Conservation (phyloP, 306 rosid species). For the Crataegus laevigata region DNA sequence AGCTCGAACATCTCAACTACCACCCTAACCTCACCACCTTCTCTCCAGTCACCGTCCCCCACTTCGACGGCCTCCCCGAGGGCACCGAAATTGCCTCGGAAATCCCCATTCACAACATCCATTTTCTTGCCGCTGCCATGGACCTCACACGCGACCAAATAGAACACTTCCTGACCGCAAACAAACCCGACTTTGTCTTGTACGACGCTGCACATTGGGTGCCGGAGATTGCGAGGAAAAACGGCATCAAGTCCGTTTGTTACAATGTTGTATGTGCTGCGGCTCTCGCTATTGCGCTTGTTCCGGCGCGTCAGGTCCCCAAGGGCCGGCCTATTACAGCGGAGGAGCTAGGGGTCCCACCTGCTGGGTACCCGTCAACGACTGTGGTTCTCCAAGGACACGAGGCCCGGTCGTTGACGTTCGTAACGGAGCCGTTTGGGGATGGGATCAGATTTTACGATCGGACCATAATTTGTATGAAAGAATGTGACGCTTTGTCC, state of each 20-base stretch:
- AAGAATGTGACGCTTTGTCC: conserved; percentile 34
- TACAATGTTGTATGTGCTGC: conserved; percentile 22
- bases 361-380: conserved; percentile 45
- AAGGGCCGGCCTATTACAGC: conserved; percentile 15
- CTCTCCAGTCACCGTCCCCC: conserved; percentile 20
- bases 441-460: conserved; percentile 32
- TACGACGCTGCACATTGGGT: conserved; percentile 44
- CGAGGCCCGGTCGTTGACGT: conserved; percentile 18
- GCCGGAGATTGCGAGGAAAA: conserved; percentile 3
- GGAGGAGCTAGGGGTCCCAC: conserved; percentile 35
- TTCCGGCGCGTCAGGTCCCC: conserved; percentile 18
- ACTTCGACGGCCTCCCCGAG: conserved; percentile 30
- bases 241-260: conserved; percentile 23
- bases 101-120: conserved; percentile 12
- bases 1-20: conserved; percentile 18
- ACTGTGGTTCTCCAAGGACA: conserved; percentile 30
- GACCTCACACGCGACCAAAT: conserved; percentile 34
- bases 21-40: conserved; percentile 36
- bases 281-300: conserved; percentile 15
- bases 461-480: conserved; percentile 9
- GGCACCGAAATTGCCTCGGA: conserved; percentile 41
- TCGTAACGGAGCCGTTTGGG: conserved; percentile 34
- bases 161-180: background rate
- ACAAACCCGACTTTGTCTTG: conserved; percentile 26
- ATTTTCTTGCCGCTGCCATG: conserved; percentile 20